phyloP scores from a whole-genome alignment of 192 early-diverging fungal species.

The Tieghemiomyces parasiticus region DNA sequence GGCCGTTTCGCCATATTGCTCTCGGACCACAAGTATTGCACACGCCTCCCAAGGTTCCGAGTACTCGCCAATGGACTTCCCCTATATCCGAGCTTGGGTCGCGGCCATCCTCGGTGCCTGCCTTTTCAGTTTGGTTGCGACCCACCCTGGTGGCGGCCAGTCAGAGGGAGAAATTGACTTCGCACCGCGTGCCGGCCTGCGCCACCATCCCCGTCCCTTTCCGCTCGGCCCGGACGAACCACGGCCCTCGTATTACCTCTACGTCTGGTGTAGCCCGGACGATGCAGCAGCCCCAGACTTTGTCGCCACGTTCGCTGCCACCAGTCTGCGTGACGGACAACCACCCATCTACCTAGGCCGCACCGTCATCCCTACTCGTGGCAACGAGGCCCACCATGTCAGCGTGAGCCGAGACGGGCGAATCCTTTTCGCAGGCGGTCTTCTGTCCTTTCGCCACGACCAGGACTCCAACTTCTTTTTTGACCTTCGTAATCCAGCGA shows the following conservation, averaged over 20 bases:
- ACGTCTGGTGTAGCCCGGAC: conserved; percentile 10
- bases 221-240: too few species aligned
- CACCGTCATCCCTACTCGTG: background rate
- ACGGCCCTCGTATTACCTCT: conserved; percentile 4
- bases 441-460: background rate
- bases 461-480: conserved; percentile 11
- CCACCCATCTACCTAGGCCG: background rate
- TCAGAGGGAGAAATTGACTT: too few species aligned
- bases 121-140: too few species aligned
- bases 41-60: too few species aligned
- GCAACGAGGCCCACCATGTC: conserved; percentile 9
- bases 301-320: background rate
- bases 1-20: too few species aligned
- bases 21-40: too few species aligned
- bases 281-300: background rate
- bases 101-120: too few species aligned
- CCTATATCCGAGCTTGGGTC: too few species aligned
- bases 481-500: background rate
- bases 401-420: background rate
- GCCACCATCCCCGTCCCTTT: too few species aligned
- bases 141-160: too few species aligned
- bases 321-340: background rate
- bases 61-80: too few species aligned
- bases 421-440: conserved; percentile 1
- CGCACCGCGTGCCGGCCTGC: too few species aligned